These are phyloP conservation scores for Pseudozyma thailandica DNA, from an alignment of 1,284 basidiomycete genomes.

Conservation along the genomic window DNA sequence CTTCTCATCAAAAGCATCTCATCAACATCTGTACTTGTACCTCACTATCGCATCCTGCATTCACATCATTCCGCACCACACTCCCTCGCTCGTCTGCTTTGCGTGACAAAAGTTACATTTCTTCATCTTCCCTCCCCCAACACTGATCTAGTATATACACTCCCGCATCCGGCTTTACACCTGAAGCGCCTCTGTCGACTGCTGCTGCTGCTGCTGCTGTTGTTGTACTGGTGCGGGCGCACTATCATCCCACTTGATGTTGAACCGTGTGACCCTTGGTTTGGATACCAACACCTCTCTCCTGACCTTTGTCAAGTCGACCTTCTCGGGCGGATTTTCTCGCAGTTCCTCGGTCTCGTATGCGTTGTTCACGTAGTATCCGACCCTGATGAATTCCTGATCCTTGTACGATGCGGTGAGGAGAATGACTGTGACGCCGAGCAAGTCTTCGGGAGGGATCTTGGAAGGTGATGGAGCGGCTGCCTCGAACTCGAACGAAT, in stretches of 20 bases:
- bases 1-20: not conserved
- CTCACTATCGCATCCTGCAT: not conserved
- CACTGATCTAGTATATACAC: not conserved
- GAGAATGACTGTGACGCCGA: slow-evolving; percentile 90
- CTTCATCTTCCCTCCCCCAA: not conserved
- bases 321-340: slow-evolving; percentile 64
- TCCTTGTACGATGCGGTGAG: slow-evolving; percentile 87
- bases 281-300: slow-evolving; percentile 88
- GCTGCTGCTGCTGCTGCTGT: not conserved
- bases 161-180: too few relatives aligned
- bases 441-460: slow-evolving; percentile 83
- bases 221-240: slow-evolving; percentile 4
- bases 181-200: not conserved
- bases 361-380: slow-evolving; percentile 99
- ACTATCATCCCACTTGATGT: slow-evolving; percentile 69
- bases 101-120: not conserved
- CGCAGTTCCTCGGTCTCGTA: slow-evolving; percentile 85
- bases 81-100: not conserved
- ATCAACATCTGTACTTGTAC: slow-evolving; percentile 17
- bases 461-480: slow-evolving; percentile 72
- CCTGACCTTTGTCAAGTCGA: slow-evolving; percentile 73
- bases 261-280: slow-evolving; percentile 87
- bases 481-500: slow-evolving; percentile 92
- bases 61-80: not conserved
- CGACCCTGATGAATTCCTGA: slow-evolving; percentile 97